These are phyloP conservation scores for Yarrowia sp. DNA, from an alignment of 805 yeast genomes.

Conservation along the genomic window DNA sequence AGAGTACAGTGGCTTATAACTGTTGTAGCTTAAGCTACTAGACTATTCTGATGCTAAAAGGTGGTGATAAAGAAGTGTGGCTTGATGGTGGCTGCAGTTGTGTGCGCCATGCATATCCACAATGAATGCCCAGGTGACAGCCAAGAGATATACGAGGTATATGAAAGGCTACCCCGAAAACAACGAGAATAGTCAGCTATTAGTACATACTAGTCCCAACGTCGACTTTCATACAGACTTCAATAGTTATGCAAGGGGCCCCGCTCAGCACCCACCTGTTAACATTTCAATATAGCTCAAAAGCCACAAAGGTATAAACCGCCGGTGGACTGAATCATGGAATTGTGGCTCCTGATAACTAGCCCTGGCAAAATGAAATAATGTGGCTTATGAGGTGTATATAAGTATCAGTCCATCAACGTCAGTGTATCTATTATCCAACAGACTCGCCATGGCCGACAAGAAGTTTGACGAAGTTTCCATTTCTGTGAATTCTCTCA, in stretches of 20 bases:
- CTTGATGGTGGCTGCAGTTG: constrained; percentile 4
- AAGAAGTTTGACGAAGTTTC: not conserved
- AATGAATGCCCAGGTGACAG: not conserved
- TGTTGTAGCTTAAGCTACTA: not conserved
- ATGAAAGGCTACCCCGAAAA: not conserved
- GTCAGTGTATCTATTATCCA: not conserved
- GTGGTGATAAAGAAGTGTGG: constrained; percentile 2
- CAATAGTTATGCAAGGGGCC: too few relatives aligned
- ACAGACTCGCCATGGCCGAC: not conserved
- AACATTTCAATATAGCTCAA: not conserved
- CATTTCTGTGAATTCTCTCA: constrained; percentile 6
- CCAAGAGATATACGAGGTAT: constrained; percentile 14
- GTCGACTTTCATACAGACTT: too few relatives aligned
- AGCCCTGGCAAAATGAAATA: not conserved
- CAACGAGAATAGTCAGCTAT: too few relatives aligned
- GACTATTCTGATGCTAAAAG: not conserved
- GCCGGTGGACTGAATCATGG: not conserved
- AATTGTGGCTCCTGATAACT: not conserved
- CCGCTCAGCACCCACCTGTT: not conserved
- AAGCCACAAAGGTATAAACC: constrained; percentile 1
- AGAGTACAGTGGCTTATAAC: not conserved
- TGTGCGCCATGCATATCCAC: not conserved
- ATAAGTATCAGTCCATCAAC: not conserved
- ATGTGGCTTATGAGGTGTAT: constrained; percentile 6
- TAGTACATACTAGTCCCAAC: too few relatives aligned